These are phyloP conservation scores for Yamadazyma songkhlaensis DNA, from an alignment of 1,139 yeast species.

Conservation along the genomic window DNA sequence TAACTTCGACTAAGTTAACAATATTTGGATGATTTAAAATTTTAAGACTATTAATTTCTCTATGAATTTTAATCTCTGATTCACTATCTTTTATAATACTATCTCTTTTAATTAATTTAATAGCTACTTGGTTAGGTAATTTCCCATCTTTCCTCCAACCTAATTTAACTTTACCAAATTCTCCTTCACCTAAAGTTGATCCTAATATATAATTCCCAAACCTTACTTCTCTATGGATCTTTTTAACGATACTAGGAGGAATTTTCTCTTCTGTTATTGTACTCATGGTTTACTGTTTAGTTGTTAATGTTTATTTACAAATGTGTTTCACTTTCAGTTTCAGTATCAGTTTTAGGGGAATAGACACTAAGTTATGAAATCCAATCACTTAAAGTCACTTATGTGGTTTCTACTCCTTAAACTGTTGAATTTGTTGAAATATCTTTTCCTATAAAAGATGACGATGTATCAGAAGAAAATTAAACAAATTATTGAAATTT, in stretches of 20 bases:
- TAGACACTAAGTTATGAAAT: not conserved
- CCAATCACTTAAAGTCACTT: too few relatives aligned
- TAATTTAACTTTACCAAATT: conserved; percentile 94
- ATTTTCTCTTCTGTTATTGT: conserved; percentile 6
- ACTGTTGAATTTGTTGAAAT: too few relatives aligned
- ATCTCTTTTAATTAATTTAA: conserved; percentile 85
- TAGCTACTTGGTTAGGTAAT: conserved; percentile 85
- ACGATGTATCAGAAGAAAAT: too few relatives aligned
- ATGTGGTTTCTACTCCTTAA: too few relatives aligned
- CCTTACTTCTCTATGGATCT: conserved; percentile 53
- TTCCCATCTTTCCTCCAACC: conserved; percentile 90
- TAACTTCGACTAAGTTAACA: conserved; percentile 85
- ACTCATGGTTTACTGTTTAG: not conserved
- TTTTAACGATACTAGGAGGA: conserved; percentile 9
- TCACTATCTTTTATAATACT: conserved; percentile 80
- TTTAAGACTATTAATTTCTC: conserved; percentile 90
- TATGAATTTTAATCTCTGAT: conserved; percentile 81
- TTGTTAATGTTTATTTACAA: too few relatives aligned
- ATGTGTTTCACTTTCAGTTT: too few relatives aligned
- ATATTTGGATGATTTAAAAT: conserved; percentile 85
- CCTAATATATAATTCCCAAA: conserved; percentile 90
- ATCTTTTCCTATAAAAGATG: too few relatives aligned
- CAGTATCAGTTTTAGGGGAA: too few relatives aligned
- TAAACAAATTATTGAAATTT: too few relatives aligned
- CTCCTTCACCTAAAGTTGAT: conserved; percentile 96